Base-by-base conservation (phyloP, 2,329 filamentous ascomycete species). In the Fusarium cyanostomum region DNA sequence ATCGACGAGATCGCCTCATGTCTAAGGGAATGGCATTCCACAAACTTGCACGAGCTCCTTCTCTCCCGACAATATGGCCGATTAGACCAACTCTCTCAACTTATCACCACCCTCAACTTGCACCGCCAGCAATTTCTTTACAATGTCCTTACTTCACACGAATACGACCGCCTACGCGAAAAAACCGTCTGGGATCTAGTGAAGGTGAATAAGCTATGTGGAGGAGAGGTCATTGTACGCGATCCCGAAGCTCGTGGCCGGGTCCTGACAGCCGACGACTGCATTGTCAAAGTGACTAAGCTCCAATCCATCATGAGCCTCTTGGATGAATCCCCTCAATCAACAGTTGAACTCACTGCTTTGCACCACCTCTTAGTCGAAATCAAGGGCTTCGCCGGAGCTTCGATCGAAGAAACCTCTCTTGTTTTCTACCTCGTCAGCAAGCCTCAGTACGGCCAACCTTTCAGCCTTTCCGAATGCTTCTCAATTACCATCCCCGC, bases 1-100 rank as follows among this genome's bases (percentile, higher is more conserved):
- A 94, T 99, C 21, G 95, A 99, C 77, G 95, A 99, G 76, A 98
- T 99, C 70, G 94, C 95, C 12, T 97, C 94, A 4, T 99, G 95
- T 74, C 80, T 99, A 63, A 88, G 95, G 69, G 95, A 99, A 83
- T 99, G 95, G 96, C 94, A 99, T 79, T 96, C 95, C 16, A 97
- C 94, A 15, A 96, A 97, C 73, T 84, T 99, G 13, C 96, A 99
- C 78, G 92, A 96, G 74, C 83, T 98, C 21, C 84, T 99, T 1
- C 85, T 99, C 8, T 88, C 88, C 16, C 86, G 92, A 59, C 88
- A 94, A 74, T 99, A 99, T 77, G 80, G 84, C 45, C 86, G 89
- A 52, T 81, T 99, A 52, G 92, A 96, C 70, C 88, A 90, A 62
- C 88, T 98, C 74, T 91, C 92, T 2, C 85, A 86, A 54, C 84